Evolutionary conservation across 1,139 yeast genomes (phyloP), one percentile per base, ranked within the genome.

Genomic region (Kluyveromyces sp.): DNA sequence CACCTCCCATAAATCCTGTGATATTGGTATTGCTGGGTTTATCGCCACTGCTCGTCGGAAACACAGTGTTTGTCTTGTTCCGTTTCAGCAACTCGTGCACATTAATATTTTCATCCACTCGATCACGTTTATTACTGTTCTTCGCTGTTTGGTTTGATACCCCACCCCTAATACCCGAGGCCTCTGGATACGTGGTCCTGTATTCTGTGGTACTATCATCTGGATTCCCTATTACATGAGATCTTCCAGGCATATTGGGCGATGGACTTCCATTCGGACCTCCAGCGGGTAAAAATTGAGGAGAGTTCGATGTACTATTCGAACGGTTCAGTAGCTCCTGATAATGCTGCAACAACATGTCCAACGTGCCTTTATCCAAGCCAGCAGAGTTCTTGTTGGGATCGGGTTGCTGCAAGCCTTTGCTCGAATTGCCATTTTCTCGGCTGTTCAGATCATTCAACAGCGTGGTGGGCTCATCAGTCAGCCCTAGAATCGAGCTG

Each of bases 171-270:
- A 44, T 40, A 6, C 47, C 32, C 18, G 54, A 53, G 13, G 50
- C 40, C 40, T 59, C 64, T 2, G 64, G 55, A 55, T 72, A 80
- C 0, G 85, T 77, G 58, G 89, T 82, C 47, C 74, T 73, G 9
- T 22, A 22, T 6, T 22, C 26, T 22, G 26, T 22, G 26, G 9
- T 22, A 22, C 26, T 22, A 55, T 80, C 86, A 58, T 89, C 82
- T 1, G 84, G 82, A 30, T 63, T 59, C 13, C 41, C 51, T 13
- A 49, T 44, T n/a, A 39, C 41, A 2, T 25, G 43, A 9, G 50
- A 39, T 36, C 46, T 47, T 36, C 44, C 41, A 2, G 30, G 35
- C 36, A 28, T 36, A 33, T 26, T 41, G 33, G 37, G 43, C 13
- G 40, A 19, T 15, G 39, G 39, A 32, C 39, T 41, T 36, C 12